Evolutionary conservation across 2,329 filamentous ascomycete genomes (phyloP).

Genomic region (Cladophialophora yegresii): DNA sequence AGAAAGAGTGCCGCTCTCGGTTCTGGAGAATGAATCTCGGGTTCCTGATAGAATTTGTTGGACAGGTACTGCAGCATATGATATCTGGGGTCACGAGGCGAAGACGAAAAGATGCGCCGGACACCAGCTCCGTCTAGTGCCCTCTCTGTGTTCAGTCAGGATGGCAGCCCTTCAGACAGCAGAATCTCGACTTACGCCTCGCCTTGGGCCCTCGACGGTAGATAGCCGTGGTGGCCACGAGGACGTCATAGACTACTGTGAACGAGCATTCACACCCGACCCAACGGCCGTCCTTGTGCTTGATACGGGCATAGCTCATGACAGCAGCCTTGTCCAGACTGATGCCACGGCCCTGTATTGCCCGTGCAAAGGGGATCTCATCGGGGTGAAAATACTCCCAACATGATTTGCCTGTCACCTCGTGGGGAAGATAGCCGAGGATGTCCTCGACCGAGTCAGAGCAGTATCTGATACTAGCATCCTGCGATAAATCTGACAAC

Average conservation of each 20-base stretch:
- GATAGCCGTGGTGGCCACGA: conserved; percentile 80
- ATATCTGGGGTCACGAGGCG: conserved; percentile 78
- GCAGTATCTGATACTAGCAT: conserved; percentile 78
- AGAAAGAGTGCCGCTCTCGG: conserved; percentile 81
- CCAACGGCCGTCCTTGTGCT: conserved; percentile 69
- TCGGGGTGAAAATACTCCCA: conserved; percentile 87
- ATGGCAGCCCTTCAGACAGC: conserved; percentile 4
- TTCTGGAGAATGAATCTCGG: conserved; percentile 65
- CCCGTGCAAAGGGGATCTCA: conserved; percentile 72
- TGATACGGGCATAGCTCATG: conserved; percentile 74
- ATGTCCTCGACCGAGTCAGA: conserved; percentile 84
- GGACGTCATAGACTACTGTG: conserved; percentile 81
- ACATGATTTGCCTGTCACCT: conserved; percentile 73
- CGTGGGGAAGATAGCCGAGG: conserved; percentile 73
- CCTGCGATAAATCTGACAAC: conserved; percentile 66
- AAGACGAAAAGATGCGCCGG: conserved; percentile 76
- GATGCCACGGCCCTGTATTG: conserved; percentile 71
- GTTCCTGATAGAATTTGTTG: conserved; percentile 65
- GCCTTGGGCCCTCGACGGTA: conserved; percentile 70
- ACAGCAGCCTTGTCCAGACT: conserved; percentile 81
- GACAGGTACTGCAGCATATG: conserved; percentile 87
- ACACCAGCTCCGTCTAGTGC: conserved; percentile 76
- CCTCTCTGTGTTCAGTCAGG: conserved; percentile 59
- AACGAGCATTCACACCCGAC: conserved; percentile 85
- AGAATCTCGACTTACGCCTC: conserved; percentile 62